Conservation (phyloP, 257 asterid genomes). For the Ocimum tenuiflorum region DNA sequence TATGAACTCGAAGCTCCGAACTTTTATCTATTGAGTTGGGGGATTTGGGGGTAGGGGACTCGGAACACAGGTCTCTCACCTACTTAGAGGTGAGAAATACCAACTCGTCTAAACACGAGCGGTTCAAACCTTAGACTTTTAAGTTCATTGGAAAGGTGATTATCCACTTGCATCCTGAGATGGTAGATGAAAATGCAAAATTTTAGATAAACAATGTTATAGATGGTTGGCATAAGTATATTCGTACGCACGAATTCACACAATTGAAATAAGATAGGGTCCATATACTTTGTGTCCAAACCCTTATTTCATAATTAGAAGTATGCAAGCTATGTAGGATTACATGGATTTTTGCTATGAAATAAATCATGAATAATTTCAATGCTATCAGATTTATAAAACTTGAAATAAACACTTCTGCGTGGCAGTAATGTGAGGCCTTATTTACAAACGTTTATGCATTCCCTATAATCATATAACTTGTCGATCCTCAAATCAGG, state of each 20-base stretch:
- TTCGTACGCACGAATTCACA: not conserved
- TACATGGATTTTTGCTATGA: not conserved
- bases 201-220: no score
- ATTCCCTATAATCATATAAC: not conserved
- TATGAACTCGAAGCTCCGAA: no score
- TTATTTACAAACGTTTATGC: not conserved
- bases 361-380: not conserved
- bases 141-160: no score
- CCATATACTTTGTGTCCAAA: not conserved
- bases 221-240: not conserved
- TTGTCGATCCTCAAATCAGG: constrained; percentile 22
- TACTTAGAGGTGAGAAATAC: no score
- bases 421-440: not conserved
- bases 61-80: no score
- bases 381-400: not conserved
- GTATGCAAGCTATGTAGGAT: not conserved
- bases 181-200: no score
- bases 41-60: no score
- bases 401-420: not conserved
- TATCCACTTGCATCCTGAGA: no score
- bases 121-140: no score
- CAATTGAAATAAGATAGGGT: not conserved
- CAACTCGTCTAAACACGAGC: no score
- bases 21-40: no score
- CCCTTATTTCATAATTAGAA: not conserved